Base-by-base conservation (phyloP, 2,329 filamentous ascomycete genomes). In the Fulvia fulva region DNA sequence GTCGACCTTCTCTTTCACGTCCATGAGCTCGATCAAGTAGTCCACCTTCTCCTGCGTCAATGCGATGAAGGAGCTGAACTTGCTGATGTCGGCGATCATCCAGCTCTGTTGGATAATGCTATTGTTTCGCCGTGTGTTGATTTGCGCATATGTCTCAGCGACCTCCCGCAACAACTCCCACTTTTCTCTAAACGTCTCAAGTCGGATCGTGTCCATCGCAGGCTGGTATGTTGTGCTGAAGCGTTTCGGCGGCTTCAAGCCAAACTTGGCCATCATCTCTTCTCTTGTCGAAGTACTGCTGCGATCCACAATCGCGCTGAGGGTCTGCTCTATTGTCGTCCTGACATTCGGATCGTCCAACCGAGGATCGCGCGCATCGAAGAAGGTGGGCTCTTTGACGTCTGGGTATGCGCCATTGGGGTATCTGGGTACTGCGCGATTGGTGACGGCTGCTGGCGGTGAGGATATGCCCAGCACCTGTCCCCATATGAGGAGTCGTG, bases 401-500 rank as follows among this genome's bases (percentile, higher is more conserved):
- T 78, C 76, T 5, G 77, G 76, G 53, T 79, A 78, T 12, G 75
- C 74, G 23, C 72, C 63, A 43, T 72, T 75, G 37, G 77, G 76
- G 55, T 76, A 74, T 55, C 70, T 73, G 21, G 77, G 77, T 28
- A 79, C 73, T 65, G 77, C 77, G 56, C 74, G 73, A 47, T 72
- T 69, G 23, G 77, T 77, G 53, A 78, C 77, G 1, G 68, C 71
- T 2, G 71, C 66, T 19, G 77, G 77, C 19, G 77, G 77, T 21
- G 75, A 75, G 21, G 72, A 73, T 26, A 80, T 74, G 23, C 77
- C 77, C 11, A 79, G 71, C 5, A 74, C 74, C 64, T 78, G 75
- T n/a, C 77, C 78, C 70, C 77, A 79, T 58, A 78, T 78, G 56
- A 80, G 69, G 47, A 80, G 70, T 25, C 77, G 71, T 37, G 76